Percentiles rank a stretch among this genome's conserved stretches.
phyloP scores from a whole-genome alignment of 1,284 basidiomycete species.

The Trichosporon inkin region DNA sequence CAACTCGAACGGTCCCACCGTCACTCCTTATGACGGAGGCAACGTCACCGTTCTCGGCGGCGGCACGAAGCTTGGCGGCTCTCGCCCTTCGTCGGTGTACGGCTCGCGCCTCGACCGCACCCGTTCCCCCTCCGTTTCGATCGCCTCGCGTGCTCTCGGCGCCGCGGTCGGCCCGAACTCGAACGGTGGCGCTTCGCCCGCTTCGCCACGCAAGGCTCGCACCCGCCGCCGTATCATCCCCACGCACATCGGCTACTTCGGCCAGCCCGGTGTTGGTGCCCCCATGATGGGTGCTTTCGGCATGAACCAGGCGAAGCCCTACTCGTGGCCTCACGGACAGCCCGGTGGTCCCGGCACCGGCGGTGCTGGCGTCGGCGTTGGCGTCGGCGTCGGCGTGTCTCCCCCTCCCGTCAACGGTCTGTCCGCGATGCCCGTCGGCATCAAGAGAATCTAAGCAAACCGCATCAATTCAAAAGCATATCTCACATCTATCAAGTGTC shows the following conservation, averaged over 20 bases:
- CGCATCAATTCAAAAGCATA: conserved; percentile 4
- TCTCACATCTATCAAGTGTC: conserved; percentile 4
- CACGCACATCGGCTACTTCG: conserved; percentile 43
- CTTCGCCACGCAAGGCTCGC: conserved; percentile 32
- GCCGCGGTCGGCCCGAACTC: conserved; percentile 36
- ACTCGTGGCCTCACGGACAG: conserved; percentile 19
- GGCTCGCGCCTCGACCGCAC: conserved; percentile 30
- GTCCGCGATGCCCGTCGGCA: conserved; percentile 10
- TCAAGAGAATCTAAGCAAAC: conserved; percentile 12
- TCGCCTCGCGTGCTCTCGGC: conserved; percentile 42
- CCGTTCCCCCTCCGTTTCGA: conserved; percentile 43
- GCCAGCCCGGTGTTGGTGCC: conserved; percentile 43
- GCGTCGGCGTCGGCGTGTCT: conserved; percentile 33
- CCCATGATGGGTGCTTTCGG: conserved; percentile 41
- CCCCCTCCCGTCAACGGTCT: conserved; percentile 26
- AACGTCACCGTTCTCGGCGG: conserved; percentile 52
- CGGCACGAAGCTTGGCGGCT: conserved; percentile 50
- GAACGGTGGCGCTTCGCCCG: conserved; percentile 17
- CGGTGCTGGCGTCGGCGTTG: conserved; percentile 34
- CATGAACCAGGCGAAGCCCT: conserved; percentile 21
- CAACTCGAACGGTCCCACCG: conserved; percentile 28
- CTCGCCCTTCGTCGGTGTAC: conserved; percentile 33
- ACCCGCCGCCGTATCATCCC: conserved; percentile 47
- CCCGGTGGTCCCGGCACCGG: conserved; percentile 9
- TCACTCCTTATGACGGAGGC: conserved; percentile 51